Evolutionary conservation across 805 yeast genomes (phyloP).

Genomic region (Candida xyloterini): DNA sequence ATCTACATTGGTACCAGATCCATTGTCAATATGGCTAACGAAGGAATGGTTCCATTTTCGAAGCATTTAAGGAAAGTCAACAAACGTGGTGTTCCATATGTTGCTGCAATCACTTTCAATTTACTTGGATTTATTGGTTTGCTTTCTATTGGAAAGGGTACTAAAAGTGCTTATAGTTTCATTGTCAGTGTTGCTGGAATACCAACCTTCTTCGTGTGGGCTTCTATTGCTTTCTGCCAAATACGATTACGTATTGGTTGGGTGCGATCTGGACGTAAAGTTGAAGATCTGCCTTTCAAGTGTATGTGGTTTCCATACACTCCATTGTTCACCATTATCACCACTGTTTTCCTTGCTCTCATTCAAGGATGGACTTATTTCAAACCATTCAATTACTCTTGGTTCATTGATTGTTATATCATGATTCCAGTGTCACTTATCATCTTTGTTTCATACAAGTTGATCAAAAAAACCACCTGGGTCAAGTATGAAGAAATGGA

Average conservation of each 20-base stretch:
- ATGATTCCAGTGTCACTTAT: slow-evolving; percentile 56
- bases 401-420: slow-evolving; percentile 57
- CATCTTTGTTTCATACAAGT: slow-evolving; percentile 16
- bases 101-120: slow-evolving; percentile 54
- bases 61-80: slow-evolving; percentile 48
- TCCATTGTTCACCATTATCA: slow-evolving; percentile 46
- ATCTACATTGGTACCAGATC: slow-evolving; percentile 70
- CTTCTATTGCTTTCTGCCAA: slow-evolving; percentile 53
- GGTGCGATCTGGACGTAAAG: slow-evolving; percentile 39
- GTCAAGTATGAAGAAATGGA: slow-evolving; percentile 39
- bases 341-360: slow-evolving; percentile 51
- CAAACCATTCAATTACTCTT: slow-evolving; percentile 54
- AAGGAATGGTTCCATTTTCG: slow-evolving; percentile 40
- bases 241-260: slow-evolving; percentile 53
- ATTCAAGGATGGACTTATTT: slow-evolving; percentile 67
- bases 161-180: slow-evolving; percentile 57
- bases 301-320: slow-evolving; percentile 50
- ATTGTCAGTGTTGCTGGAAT: slow-evolving; percentile 65
- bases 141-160: slow-evolving; percentile 56
- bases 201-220: slow-evolving; percentile 69
- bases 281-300: slow-evolving; percentile 51
- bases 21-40: slow-evolving; percentile 59
- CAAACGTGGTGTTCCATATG: slow-evolving; percentile 62
- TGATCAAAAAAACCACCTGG: slow-evolving; percentile 28
- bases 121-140: slow-evolving; percentile 54